Percentiles rank a stretch among this genome's conserved stretches.
Conservation (phyloP, 768 basidiomycete species). For the Lyophyllum shimeji region DNA sequence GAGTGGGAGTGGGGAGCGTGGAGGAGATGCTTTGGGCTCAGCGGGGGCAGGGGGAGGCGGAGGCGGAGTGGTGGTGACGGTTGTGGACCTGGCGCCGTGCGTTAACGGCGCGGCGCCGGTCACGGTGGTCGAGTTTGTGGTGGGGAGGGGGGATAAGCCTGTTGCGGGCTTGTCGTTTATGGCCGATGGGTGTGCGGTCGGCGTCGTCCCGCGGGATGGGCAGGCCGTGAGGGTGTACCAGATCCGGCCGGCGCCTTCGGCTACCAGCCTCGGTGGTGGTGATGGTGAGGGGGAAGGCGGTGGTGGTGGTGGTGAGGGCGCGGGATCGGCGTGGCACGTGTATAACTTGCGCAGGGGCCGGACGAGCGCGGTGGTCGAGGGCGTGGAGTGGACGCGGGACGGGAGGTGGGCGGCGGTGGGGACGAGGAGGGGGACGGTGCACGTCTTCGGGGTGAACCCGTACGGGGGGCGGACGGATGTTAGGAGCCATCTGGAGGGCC, state of each 20-base stretch:
- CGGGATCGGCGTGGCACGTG: conserved; percentile 40
- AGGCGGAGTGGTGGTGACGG: conserved; percentile 33
- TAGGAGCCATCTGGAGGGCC: conserved; percentile 56
- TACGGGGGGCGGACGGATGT: conserved; percentile 70
- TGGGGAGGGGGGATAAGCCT: conserved; percentile 46
- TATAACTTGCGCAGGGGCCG: conserved; percentile 73
- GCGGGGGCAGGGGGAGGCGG: too few relatives aligned
- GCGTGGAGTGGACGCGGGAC: conserved; percentile 51
- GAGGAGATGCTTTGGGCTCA: background rate
- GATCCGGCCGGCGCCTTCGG: conserved; percentile 26
- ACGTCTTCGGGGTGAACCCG: conserved; percentile 77
- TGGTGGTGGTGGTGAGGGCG: background rate
- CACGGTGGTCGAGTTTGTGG: conserved; percentile 47
- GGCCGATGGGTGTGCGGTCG: conserved; percentile 50
- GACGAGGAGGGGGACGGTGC: conserved; percentile 63
- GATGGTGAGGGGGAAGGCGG: background rate
- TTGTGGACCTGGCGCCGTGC: conserved; percentile 49
- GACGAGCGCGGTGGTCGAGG: conserved; percentile 64
- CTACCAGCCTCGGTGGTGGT: background rate
- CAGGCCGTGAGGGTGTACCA: conserved; percentile 51
- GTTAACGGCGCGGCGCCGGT: conserved; percentile 16
- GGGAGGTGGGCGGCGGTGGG: conserved; percentile 70
- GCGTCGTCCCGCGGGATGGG: conserved; percentile 55
- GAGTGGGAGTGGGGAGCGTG: background rate
- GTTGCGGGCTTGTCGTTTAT: conserved; percentile 51